Evolutionary conservation across 1,139 yeast genomes (phyloP).

Genomic region (Pichia sp.): DNA sequence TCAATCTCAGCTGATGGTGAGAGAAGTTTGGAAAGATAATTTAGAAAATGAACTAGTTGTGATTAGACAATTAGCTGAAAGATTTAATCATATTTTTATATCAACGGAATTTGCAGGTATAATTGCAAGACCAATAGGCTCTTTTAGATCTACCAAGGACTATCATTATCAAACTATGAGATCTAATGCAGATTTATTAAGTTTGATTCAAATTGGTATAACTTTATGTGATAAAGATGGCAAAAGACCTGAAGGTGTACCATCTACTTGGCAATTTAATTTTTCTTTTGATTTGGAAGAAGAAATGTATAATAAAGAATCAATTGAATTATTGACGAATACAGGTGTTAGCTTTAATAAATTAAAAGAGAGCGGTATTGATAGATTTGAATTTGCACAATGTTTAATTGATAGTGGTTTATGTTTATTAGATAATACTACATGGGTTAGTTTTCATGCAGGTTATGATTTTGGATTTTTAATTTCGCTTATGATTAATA

Average conservation of each 20-base stretch:
- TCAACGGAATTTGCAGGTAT: conserved; percentile 96
- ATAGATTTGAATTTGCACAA: conserved; percentile 76
- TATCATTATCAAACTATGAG: conserved; percentile 95
- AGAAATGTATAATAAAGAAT: conserved; percentile 82
- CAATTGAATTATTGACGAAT: conserved; percentile 65
- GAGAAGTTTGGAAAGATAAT: conserved; percentile 83
- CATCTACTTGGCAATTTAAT: conserved; percentile 95
- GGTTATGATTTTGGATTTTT: conserved; percentile 95
- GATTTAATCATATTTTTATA: conserved; percentile 66
- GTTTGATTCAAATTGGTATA: conserved; percentile 81
- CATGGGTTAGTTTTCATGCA: conserved; percentile 90
- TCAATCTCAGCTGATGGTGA: conserved; percentile 36
- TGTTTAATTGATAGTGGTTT: conserved; percentile 81
- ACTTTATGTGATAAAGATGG: conserved; percentile 78
- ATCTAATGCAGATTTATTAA: conserved; percentile 80
- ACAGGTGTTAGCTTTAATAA: conserved; percentile 79
- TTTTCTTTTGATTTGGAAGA: conserved; percentile 68
- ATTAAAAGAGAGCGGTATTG: conserved; percentile 75
- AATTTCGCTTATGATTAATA: conserved; percentile 68
- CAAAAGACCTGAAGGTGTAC: conserved; percentile 61
- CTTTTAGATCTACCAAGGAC: conserved; percentile 82
- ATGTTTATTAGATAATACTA: conserved; percentile 61
- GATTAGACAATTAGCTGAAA: conserved; percentile 63
- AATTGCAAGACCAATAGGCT: conserved; percentile 95
- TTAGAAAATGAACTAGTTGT: conserved; percentile 74